Base-by-base conservation (phyloP, 305 asterid genomes). In the Fraxinus paxiana region DNA sequence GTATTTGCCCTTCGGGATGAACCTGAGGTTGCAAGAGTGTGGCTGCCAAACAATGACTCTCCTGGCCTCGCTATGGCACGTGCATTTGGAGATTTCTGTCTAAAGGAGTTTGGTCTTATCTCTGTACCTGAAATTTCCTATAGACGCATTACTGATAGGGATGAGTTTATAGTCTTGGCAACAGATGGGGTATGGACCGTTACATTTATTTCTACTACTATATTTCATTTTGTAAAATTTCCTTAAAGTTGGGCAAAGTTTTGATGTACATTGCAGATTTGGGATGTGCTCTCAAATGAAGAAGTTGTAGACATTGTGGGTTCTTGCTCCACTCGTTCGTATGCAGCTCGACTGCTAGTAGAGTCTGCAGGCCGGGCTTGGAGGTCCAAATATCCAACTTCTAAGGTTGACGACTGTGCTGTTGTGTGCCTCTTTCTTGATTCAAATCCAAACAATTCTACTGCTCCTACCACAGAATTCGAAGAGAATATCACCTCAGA, bases 11-110 rank as follows among this genome's bases (percentile, higher is more conserved):
- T 92, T 15, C 88, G 71, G 67, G 97, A 94, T 83, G 98, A 94
- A 71, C 98, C 98, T 54, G 95, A 88, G 76, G 98, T 94, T 70
- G 88, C 96, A 17, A 88, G 97, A 83, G 95, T 92, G 75, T 94
- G 97, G 98, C 87, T 92, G 73, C 98, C 98, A 0, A 85, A 91
- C 86, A 77, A 73, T 17, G 85, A 94, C 86, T 86, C 94, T 75
- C 98, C 98, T 72, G 98, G 97, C 76, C 96, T 94, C 70, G 97
- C 98, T 63, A 94, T 92, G 97, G 96, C 98, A 15, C 95, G 97
- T 77, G 97, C 97, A 31, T 91, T 92, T 79, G 98, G 98, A 75
- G 98, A 94, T 84, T 94, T 94, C 80, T 92, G 98, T 82, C 96
- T 94, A 79, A 94, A 92, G 88, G 95, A 94, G 35, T 92, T 83